Percentiles rank a stretch among this genome's conserved stretches.
These are phyloP conservation scores for Alternaria postmessia DNA, from an alignment of 2,329 filamentous ascomycete genomes.

Conservation along the genomic window DNA sequence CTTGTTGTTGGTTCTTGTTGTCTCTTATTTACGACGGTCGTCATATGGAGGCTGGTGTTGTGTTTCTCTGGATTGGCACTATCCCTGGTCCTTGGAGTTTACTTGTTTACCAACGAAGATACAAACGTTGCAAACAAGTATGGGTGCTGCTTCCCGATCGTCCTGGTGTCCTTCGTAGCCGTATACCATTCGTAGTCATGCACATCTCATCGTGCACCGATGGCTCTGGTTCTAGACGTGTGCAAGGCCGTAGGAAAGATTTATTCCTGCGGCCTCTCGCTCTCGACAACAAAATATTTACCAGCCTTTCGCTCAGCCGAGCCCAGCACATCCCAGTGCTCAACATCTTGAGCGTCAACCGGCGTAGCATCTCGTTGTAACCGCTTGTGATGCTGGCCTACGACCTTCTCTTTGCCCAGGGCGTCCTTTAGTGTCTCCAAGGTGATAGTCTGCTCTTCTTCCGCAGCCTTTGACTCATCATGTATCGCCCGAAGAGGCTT, in stretches of 20 bases:
- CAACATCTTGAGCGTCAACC: conserved; percentile 54
- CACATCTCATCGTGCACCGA: too few relatives aligned
- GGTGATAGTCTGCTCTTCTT: conserved; percentile 66
- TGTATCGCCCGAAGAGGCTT: conserved; percentile 79
- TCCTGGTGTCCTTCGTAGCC: background rate
- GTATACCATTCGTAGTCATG: background rate
- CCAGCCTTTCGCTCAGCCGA: conserved; percentile 72
- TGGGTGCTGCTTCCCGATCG: too few relatives aligned
- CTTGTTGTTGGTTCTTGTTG: background rate
- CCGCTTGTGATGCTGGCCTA: conserved; percentile 62
- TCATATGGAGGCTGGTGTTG: background rate
- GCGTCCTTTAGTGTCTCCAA: conserved; percentile 65
- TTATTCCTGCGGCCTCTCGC: conserved; percentile 55
- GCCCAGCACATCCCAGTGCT: conserved; percentile 75
- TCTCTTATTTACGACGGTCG: background rate
- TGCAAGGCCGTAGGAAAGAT: too few relatives aligned
- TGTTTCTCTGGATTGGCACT: background rate
- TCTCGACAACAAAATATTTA: conserved; percentile 80
- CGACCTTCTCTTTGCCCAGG: conserved; percentile 67
- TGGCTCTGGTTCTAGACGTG: too few relatives aligned
- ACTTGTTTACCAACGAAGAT: background rate
- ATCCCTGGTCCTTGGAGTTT: background rate
- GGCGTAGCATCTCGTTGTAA: conserved; percentile 59
- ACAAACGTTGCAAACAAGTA: background rate
- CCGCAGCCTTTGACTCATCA: conserved; percentile 73